Percentiles rank a stretch among this genome's conserved stretches.
Conservation (phyloP, 2,329 filamentous ascomycete species). For the Colletotrichum tamarilloi region DNA sequence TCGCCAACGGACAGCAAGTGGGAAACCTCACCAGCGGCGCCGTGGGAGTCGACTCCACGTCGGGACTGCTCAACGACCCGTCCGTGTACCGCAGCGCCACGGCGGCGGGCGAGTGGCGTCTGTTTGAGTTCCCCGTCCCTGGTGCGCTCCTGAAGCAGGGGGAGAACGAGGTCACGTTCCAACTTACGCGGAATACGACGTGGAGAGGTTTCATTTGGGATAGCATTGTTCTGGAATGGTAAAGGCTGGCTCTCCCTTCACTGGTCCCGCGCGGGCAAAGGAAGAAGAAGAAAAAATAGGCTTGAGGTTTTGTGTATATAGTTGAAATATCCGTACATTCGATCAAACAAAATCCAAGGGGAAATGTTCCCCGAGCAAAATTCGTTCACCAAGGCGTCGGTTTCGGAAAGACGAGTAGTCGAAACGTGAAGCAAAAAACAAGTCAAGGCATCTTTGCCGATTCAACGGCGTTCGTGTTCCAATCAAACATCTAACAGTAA, state of each 20-base stretch:
- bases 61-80: slow-evolving; percentile 52
- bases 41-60: slow-evolving; percentile 22
- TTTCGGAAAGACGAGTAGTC: not conserved
- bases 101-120: slow-evolving; percentile 58
- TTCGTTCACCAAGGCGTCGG: not conserved
- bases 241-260: not conserved
- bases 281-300: not conserved
- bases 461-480: not conserved
- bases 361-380: not conserved
- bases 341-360: not conserved
- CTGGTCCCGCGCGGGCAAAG: not conserved
- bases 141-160: slow-evolving; percentile 37
- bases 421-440: not conserved
- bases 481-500: not conserved
- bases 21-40: slow-evolving; percentile 52
- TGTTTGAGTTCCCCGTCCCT: slow-evolving; percentile 51
- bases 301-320: not conserved
- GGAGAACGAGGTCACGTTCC: slow-evolving; percentile 41
- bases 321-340: not conserved
- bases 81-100: slow-evolving; percentile 60
- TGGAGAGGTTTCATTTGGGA: slow-evolving; percentile 45
- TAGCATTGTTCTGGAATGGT: slow-evolving; percentile 43
- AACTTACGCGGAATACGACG: slow-evolving; percentile 40
- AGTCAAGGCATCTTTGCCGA: not conserved
- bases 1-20: slow-evolving; percentile 52